Evolutionary conservation across 2,329 filamentous ascomycete genomes (phyloP).

Genomic region (Cladosporium cucumerinum): DNA sequence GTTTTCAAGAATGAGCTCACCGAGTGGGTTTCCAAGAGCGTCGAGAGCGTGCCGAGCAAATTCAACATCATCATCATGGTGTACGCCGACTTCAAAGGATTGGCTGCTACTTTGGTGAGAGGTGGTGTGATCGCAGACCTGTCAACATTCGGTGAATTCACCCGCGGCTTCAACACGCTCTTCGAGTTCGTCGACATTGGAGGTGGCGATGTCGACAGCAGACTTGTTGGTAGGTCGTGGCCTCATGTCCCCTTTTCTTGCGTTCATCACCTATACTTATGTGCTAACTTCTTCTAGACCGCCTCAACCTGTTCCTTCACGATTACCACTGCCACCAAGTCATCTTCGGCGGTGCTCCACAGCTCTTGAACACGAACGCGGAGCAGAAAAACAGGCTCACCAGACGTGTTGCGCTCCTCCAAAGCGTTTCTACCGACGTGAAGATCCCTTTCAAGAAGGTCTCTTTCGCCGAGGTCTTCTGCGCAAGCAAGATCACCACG

Average conservation of each 20-base stretch:
- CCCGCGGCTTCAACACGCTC: slow-evolving; percentile 56
- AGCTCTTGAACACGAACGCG: slow-evolving; percentile 49
- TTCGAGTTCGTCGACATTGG: slow-evolving; percentile 62
- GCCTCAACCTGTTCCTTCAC: slow-evolving; percentile 53
- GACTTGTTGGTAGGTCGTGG: slow-evolving; percentile 48
- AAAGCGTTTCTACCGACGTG: slow-evolving; percentile 53
- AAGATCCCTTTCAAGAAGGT: slow-evolving; percentile 49
- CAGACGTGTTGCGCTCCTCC: slow-evolving; percentile 52
- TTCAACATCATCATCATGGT: slow-evolving; percentile 47
- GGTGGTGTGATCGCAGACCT: not conserved
- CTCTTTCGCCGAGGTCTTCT: slow-evolving; percentile 53
- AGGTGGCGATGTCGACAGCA: slow-evolving; percentile 49
- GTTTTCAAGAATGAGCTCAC: slow-evolving; percentile 51
- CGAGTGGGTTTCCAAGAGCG: slow-evolving; percentile 37
- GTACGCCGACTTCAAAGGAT: slow-evolving; percentile 45
- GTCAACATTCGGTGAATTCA: slow-evolving; percentile 48
- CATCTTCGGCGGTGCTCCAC: slow-evolving; percentile 57
- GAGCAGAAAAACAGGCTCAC: slow-evolving; percentile 40
- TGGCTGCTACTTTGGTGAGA: slow-evolving; percentile 41
- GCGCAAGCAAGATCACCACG: slow-evolving; percentile 47
- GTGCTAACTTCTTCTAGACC: slow-evolving; percentile 39
- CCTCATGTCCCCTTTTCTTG: not conserved
- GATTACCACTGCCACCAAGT: slow-evolving; percentile 61
- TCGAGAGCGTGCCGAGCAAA: slow-evolving; percentile 34
- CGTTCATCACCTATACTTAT: not conserved